Evolutionary conservation across 257 asterid species (phyloP), one percentile per base, ranked within the genome.

Genomic region (Handroanthus guayacan): DNA sequence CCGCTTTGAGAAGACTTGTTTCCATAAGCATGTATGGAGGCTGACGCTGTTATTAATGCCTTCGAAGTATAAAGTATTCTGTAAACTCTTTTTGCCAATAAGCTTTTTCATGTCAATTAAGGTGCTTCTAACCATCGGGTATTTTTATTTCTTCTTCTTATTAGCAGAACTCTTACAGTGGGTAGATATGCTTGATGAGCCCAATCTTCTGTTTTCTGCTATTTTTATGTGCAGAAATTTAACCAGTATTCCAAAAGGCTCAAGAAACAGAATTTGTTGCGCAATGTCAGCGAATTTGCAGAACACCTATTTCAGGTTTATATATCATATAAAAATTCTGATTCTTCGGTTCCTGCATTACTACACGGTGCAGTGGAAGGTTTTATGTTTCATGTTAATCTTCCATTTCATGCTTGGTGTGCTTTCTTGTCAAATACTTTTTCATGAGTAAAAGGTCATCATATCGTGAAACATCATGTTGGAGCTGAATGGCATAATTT

Each of bases 241-340:
- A 84, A 80, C 86, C 81, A 72, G 71, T 79, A 83, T 55, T 70
- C 80, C 25, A 88, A 72, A 82, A 92, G 95, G 85, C 74, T 78
- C 72, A 78, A 79, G 87, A 92, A 87, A 79, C 84, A 85, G 80
- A 80, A 70, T 48, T 61, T 92, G 83, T 80, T 88, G 65, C 86
- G 78, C 79, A 86, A 90, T 85, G 85, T 85, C 80, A 75, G 87
- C 82, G 88, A 89, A 76, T 86, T 88, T 81, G 88, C 97, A 14
- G 97, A 95, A 64, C 85, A 84, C 65, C 76, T 92, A 71, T 91
- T 91, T 81, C 90, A 92, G 94, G 99, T 89, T 76, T 61, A 44
- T 77, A 65, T 67, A 58, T 47, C 47, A 20, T 51, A 58, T 63
- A 58, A 69, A 39, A 2, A 69, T 13, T 67, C 71, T 17, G 5